Evolutionary conservation across 139 green algal genomes (phyloP), one percentile per base, ranked within the genome.

Genomic region (Tetradesmus obliquus): DNA sequence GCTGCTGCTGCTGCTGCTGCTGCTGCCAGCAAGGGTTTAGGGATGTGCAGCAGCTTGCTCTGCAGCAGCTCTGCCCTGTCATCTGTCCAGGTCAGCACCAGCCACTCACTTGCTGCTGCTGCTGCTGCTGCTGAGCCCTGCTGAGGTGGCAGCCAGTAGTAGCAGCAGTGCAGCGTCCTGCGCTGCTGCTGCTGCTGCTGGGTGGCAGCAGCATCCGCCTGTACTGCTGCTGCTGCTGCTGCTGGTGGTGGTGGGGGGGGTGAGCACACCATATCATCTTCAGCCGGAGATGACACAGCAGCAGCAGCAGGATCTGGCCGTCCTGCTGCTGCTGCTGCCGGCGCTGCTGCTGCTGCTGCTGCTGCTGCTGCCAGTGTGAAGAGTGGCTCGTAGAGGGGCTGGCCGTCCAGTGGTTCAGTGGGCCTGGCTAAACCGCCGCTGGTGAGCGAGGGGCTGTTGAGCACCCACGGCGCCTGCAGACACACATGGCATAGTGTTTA

Each of bases 341-440:
- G n/a, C n/a, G 20, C 3, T 60, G 81, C 3, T 86, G 81, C 2
- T 2, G 51, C 13, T 0, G 13, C 81, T 62, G 20, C 17, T 86
- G 82, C 82, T 88, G 84, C 58, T 80, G 58, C 12, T 79, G 84
- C 58, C 58, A 88, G 84, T 3, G 24, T 88, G 84, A 88, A 79
- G 24, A 74, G 55, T 15, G 83, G 83, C 66, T 80, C 84, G 58
- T 62, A 79, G 2, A 60, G 15, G 4, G 20, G 60, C 58, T 62
- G 55, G 10, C 71, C 71, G 71, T 79, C 71, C 71, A 79, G 12
- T 9, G 71, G 71, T 24, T 79, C 17, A 22, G 12, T 9, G 17
- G 71, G 71, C 71, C 71, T 22, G 9, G 71, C 20, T 22, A 79
- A 24, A 22, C 17, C 71, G 71, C 71, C 71, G 13, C 9, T 7